These are phyloP conservation scores for Epipyxis sp. DNA, from an alignment of 108 stramenopile species.

Conservation along the genomic window DNA sequence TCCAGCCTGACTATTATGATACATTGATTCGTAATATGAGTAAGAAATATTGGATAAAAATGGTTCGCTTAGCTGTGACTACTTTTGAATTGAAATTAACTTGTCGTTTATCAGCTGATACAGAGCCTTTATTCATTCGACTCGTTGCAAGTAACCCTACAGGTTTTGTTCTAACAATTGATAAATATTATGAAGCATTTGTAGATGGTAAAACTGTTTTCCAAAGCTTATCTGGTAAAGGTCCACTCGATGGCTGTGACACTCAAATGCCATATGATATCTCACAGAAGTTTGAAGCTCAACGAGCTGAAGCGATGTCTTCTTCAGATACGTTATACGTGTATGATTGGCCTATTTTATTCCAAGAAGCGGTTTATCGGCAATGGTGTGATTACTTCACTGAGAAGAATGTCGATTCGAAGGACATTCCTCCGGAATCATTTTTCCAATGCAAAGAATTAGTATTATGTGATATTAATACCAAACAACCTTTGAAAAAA, in stretches of 20 bases:
- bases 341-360: constrained; percentile 93
- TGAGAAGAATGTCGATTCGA: too few species aligned
- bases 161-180: constrained; percentile 88
- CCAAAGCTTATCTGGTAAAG: constrained; percentile 14
- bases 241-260: constrained; percentile 8
- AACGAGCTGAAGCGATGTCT: constrained; percentile 75
- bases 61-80: constrained; percentile 71
- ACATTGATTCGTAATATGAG: constrained; percentile 76
- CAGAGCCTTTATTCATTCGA: constrained; percentile 79
- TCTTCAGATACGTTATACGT: constrained; percentile 81
- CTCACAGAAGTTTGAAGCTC: constrained; percentile 80
- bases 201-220: constrained; percentile 13
- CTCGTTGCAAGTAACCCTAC: constrained; percentile 93
- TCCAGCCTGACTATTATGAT: constrained; percentile 78
- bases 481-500: not conserved
- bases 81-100: constrained; percentile 87
- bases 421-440: constrained; percentile 22
- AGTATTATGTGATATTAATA: constrained; percentile 66
- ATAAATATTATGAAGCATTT: constrained; percentile 88
- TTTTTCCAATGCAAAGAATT: constrained; percentile 67
- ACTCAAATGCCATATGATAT: constrained; percentile 78
- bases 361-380: constrained; percentile 84
- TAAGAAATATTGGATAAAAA: constrained; percentile 70
- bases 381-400: constrained; percentile 53
- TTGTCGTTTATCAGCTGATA: constrained; percentile 67